Conservation (phyloP, 2,329 filamentous ascomycete species). For the Chalara sp. region DNA sequence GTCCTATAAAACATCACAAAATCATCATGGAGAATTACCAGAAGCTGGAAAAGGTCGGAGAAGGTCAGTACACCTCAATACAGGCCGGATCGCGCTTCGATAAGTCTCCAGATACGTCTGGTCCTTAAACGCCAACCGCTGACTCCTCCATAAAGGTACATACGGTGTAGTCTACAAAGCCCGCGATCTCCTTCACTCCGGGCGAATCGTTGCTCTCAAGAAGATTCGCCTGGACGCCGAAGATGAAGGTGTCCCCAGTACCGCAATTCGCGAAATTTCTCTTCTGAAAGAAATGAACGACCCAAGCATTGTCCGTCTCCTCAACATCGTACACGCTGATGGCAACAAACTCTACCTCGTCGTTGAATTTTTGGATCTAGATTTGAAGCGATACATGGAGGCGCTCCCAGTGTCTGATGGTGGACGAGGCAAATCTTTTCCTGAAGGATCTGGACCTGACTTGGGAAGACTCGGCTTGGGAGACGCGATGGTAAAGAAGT, state of each 20-base stretch:
- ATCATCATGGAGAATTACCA: slow-evolving; percentile 85
- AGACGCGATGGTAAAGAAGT: slow-evolving; percentile 80
- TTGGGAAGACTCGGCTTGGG: slow-evolving; percentile 66
- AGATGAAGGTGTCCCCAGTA: slow-evolving; percentile 91
- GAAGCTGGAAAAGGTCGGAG: slow-evolving; percentile 93
- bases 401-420: slow-evolving; percentile 77
- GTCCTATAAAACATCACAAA: slow-evolving; percentile 12
- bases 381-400: slow-evolving; percentile 96
- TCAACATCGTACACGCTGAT: slow-evolving; percentile 92
- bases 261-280: slow-evolving; percentile 89
- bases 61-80: slow-evolving; percentile 53
- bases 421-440: slow-evolving; percentile 77
- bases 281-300: slow-evolving; percentile 92
- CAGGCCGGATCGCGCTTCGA: not conserved
- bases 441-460: slow-evolving; percentile 63
- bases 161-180: slow-evolving; percentile 97
- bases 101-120: slow-evolving; percentile 12
- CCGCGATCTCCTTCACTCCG: slow-evolving; percentile 71
- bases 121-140: slow-evolving; percentile 30
- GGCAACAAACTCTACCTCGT: slow-evolving; percentile 93
- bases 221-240: slow-evolving; percentile 94
- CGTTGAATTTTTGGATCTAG: slow-evolving; percentile 84
- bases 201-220: slow-evolving; percentile 86
- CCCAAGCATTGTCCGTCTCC: slow-evolving; percentile 77
- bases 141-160: slow-evolving; percentile 55